Conservation (phyloP, 495 filamentous ascomycete species). For the Annulohypoxylon nitens region DNA sequence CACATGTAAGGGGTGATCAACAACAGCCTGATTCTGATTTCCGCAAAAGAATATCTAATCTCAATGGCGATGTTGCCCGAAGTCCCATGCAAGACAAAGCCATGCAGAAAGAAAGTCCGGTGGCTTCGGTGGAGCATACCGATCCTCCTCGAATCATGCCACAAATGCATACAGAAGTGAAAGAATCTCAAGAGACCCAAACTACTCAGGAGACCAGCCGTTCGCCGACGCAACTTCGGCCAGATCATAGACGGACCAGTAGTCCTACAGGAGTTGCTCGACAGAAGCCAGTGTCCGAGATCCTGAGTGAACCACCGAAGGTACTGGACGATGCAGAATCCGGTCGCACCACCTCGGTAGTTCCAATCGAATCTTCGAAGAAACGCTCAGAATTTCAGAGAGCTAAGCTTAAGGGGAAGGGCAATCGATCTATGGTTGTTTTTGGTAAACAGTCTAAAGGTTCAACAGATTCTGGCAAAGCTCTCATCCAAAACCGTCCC, state of each 20-base stretch:
- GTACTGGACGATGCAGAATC: conserved; percentile 51
- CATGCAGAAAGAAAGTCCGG: conserved; percentile 30
- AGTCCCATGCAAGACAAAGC: conserved; percentile 12
- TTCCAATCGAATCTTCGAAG: conserved; percentile 56
- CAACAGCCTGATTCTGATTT: conserved; percentile 17
- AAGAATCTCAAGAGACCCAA: conserved; percentile 27
- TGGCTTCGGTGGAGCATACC: conserved; percentile 21
- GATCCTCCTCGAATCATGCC: conserved; percentile 20
- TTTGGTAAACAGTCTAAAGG: conserved; percentile 72
- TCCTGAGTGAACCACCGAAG: conserved; percentile 73
- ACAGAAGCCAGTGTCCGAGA: conserved; percentile 81
- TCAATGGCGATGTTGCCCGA: conserved; percentile 10
- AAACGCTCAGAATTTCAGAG: conserved; percentile 59
- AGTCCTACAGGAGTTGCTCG: conserved; percentile 75
- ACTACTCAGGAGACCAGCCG: not conserved
- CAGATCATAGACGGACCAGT: conserved; percentile 62
- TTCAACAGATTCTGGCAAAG: conserved; percentile 46
- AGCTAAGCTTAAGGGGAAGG: conserved; percentile 72
- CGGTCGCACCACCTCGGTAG: conserved; percentile 51
- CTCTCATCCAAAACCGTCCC: conserved; percentile 49
- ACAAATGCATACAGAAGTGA: conserved; percentile 9
- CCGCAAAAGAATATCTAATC: not conserved
- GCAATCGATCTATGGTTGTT: conserved; percentile 81
- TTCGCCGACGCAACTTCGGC: conserved; percentile 34
- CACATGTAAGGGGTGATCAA: conserved; percentile 23